Evolutionary conservation across 2,329 filamentous ascomycete species (phyloP), one percentile per base, ranked within the genome.

Genomic region (Parastagonospora avenae): DNA sequence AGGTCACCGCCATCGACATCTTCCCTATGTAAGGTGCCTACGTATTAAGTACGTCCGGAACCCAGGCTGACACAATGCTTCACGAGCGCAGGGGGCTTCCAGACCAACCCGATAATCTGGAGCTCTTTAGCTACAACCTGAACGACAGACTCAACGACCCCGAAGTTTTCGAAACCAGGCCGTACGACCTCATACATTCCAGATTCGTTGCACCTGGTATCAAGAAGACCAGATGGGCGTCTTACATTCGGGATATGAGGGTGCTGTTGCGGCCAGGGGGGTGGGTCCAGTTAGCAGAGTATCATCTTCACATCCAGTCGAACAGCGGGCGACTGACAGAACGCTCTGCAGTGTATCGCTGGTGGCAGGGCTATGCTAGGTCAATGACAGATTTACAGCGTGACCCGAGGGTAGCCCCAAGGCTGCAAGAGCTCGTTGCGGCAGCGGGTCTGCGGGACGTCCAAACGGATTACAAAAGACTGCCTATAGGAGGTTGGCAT

Each of bases 241-340:
- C 81, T 29, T 96, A 95, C 72, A 74, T 96, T 57, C 79, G 80
- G 60, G 92, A 96, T 62, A 89, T 96, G 53, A 83, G 85, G 59
- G 81, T 84, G 16, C 81, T 91, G 8, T 77, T 92, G 55, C 87
- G 85, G 43, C 87, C 86, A 5, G 88, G 87, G 2, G 92, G 92
- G 1, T 96, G 91, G 91, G 82, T 89, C 52, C 91, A 96, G 67
- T 87, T 96, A 82, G 84, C 90, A n/a, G 92, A 96, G 68, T 83
- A 92, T 63, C 91, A 95, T 66, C 88, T 87, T 71, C 91, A 91
- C 58, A 86, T 90, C 24, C 92, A 96, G 71, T 96, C 91, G 0
- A 86, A 93, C 61, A 95, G 90, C 63, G 91, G 91, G 4, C 85
- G 84, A n/a, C 76, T 94, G 62, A 86, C 84, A 9, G 81, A 86